Base-by-base conservation (phyloP, 192 early-diverging fungal species). In the Gamsiella multidivaricata region DNA sequence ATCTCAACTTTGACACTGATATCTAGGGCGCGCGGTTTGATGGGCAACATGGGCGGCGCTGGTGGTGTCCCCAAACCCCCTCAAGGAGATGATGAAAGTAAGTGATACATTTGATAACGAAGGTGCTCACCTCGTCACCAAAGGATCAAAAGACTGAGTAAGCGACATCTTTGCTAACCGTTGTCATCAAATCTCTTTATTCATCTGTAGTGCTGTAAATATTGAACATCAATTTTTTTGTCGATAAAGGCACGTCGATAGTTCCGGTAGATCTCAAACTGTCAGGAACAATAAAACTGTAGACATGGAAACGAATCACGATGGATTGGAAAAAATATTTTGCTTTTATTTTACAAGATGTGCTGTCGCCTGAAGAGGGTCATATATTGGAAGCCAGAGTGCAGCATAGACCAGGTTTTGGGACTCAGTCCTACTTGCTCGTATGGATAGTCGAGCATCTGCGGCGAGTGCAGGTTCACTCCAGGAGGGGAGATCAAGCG, bases 341-440 rank as follows among this genome's bases (percentile, higher is more conserved):
- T 36, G 58, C 22, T 46, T 55, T 61, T 62, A 28, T 55, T 58
- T 69, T 83, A 87, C 56, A 87, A 47, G 55, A 87, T 59, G 36
- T 82, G 78, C n/a, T 87, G 83, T 31, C 81, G 79, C 43, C 78
- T 83, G 25, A 87, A 87, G n/a, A 87, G 65, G 34, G 60, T 69
- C 81, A 84, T 87, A 18, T 81, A 83, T 47, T 87, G 85, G 59
- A 85, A 87, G 18, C 83, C 81, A 17, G 80, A 83, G 58, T 87
- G 85, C 11, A 84, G 82, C 37, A 74, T 80, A 25, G 83, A 83
- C 73, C 84, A 87, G 37, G 80, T 73, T 10, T 74, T 61, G 18
- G 80, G 75, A 33, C 81, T 81, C 32, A 87, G 70, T 25, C 85
- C 85, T 14, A 84, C 85, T 53, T 75, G 69, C 28, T 83, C 83